Evolutionary conservation across 208 protist species (phyloP).

Genomic region (Trypanosoma vivax): DNA sequence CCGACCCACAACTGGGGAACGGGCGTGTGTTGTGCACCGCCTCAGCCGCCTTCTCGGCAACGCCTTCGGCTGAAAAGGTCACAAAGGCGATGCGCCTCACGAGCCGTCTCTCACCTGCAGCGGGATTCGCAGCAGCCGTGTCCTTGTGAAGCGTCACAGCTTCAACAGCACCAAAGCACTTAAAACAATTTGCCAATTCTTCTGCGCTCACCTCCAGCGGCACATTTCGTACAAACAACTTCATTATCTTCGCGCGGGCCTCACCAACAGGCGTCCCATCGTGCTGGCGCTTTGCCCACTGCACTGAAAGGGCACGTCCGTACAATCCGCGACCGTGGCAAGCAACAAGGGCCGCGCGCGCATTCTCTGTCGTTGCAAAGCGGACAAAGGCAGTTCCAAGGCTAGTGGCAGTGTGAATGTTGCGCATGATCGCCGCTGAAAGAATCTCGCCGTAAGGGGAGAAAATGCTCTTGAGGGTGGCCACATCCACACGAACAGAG

Average conservation of each 20-base stretch:
- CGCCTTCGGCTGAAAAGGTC: constrained; percentile 33
- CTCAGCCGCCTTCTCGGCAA: constrained; percentile 46
- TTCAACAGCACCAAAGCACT: constrained; percentile 41
- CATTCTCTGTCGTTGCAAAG: constrained; percentile 59
- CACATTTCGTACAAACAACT: constrained; percentile 84
- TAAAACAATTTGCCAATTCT: constrained; percentile 39
- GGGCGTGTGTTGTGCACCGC: constrained; percentile 68
- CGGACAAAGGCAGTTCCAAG: constrained; percentile 73
- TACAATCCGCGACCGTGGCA: constrained; percentile 39
- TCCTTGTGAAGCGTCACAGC: constrained; percentile 64
- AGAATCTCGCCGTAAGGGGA: constrained; percentile 53
- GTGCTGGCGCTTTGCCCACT: constrained; percentile 80
- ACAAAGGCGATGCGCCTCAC: constrained; percentile 51
- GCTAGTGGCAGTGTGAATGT: constrained; percentile 72
- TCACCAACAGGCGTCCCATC: constrained; percentile 67
- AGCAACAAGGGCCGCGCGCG: constrained; percentile 36
- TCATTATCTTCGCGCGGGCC: constrained; percentile 54
- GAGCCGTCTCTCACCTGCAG: neutral
- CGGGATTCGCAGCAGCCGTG: constrained; percentile 30
- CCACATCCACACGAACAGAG: constrained; percentile 41
- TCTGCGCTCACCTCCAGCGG: constrained; percentile 43
- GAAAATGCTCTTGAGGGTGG: constrained; percentile 50
- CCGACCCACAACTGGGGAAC: constrained; percentile 32
- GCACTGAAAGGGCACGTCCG: constrained; percentile 53
- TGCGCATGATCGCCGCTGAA: constrained; percentile 58